A percentile compares a stretch with the other conserved stretches of the same genome.
phyloP scores from a whole-genome alignment of 192 early-diverging fungal genomes.

The Backusella sp. region DNA sequence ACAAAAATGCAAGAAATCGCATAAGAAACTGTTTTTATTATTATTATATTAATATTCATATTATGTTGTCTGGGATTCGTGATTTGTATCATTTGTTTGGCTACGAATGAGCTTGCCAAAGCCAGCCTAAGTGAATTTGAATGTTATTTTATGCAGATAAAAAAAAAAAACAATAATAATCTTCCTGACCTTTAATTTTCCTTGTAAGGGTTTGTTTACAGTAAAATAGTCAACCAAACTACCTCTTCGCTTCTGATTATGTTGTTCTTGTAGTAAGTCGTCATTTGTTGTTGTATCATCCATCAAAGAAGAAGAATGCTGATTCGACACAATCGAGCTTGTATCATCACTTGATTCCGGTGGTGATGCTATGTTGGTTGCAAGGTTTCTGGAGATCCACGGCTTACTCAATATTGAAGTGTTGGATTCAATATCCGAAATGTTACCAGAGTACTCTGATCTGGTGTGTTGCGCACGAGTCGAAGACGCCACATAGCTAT shows the following conservation, averaged over 20 bases:
- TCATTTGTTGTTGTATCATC: not conserved
- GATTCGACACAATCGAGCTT: not conserved
- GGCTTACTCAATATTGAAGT: conserved; percentile 16
- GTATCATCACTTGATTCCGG: not conserved
- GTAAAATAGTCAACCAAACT: conserved; percentile 10
- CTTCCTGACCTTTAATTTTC: conserved; percentile 8
- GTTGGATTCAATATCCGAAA: conserved; percentile 20
- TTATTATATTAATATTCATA: not conserved
- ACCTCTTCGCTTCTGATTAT: conserved; percentile 6
- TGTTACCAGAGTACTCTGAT: conserved; percentile 12
- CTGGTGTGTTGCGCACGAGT: not conserved
- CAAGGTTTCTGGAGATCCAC: conserved; percentile 11
- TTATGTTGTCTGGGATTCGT: not conserved
- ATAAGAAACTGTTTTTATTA: not conserved
- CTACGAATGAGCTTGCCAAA: conserved; percentile 3
- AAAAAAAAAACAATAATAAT: not conserved
- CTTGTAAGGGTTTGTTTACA: conserved; percentile 15
- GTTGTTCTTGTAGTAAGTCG: not conserved
- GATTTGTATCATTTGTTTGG: not conserved
- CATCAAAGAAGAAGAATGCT: not conserved
- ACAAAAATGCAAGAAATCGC: too few species aligned
- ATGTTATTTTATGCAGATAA: not conserved
- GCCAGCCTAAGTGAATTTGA: not conserved
- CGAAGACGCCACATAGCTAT: not conserved
- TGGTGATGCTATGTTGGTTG: not conserved